Evolutionary conservation across 306 rosid species (phyloP).

Genomic region (Pyrus betulifolia): DNA sequence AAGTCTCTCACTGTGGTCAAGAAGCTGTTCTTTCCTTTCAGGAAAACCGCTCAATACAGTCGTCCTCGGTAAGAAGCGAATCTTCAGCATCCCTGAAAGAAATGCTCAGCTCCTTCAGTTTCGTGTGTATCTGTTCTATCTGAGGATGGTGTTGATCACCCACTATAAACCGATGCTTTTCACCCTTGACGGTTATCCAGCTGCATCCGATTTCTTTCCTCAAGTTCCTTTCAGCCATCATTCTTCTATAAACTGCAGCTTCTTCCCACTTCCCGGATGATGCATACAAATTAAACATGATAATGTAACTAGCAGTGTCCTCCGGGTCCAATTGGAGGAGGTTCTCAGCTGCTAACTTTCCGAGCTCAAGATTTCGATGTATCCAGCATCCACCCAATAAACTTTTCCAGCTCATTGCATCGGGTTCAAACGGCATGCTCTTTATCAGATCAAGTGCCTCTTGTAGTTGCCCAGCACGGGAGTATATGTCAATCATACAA

Average conservation of each 20-base stretch:
- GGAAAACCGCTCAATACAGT: conserved; percentile 24
- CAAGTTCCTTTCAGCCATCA: conserved; percentile 49
- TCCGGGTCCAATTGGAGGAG: conserved; percentile 36
- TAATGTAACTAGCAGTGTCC: conserved; percentile 43
- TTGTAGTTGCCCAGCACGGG: conserved; percentile 45
- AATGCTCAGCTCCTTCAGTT: conserved; percentile 30
- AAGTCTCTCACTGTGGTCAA: conserved; percentile 56
- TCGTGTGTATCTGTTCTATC: conserved; percentile 40
- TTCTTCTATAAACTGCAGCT: conserved; percentile 40
- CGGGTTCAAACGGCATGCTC: conserved; percentile 39
- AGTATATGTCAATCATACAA: conserved; percentile 53
- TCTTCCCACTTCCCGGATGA: conserved; percentile 50
- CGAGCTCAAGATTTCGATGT: conserved; percentile 41
- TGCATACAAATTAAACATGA: conserved; percentile 48
- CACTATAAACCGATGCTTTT: conserved; percentile 41
- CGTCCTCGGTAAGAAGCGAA: conserved; percentile 32
- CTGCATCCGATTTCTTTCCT: conserved; percentile 46
- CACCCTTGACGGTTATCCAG: conserved; percentile 47
- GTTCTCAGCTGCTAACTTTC: conserved; percentile 38
- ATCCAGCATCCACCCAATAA: conserved; percentile 63
- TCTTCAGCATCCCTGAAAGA: conserved; percentile 19
- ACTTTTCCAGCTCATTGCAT: conserved; percentile 57
- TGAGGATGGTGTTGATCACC: conserved; percentile 61
- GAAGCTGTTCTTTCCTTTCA: conserved; percentile 42
- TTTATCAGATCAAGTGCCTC: conserved; percentile 43